phyloP scores from a whole-genome alignment of 2,329 filamentous ascomycete genomes.

The Paecilomyces fulvus region DNA sequence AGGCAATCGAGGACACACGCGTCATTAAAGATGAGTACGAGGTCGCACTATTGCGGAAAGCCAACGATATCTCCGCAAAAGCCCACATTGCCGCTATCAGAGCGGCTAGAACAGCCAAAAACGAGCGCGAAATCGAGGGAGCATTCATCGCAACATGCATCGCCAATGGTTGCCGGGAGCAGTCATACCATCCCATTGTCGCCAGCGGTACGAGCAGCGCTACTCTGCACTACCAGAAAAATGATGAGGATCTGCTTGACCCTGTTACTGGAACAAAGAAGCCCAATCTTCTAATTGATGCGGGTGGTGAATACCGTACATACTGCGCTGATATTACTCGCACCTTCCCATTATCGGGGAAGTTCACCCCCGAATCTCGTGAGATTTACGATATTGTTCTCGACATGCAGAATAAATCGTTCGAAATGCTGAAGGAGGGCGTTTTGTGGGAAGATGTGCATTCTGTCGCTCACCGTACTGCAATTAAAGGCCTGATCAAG shows the following conservation, averaged over 20 bases:
- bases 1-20: conserved; percentile 70
- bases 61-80: conserved; percentile 68
- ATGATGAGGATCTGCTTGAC: conserved; percentile 62
- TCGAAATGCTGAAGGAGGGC: conserved; percentile 60
- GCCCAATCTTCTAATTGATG: conserved; percentile 75
- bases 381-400: conserved; percentile 71
- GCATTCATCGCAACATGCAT: conserved; percentile 67
- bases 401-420: conserved; percentile 70
- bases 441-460: conserved; percentile 65
- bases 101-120: conserved; percentile 54
- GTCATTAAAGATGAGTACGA: conserved; percentile 83
- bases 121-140: conserved; percentile 78
- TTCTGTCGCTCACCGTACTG: conserved; percentile 62
- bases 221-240: conserved; percentile 77
- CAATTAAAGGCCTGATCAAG: conserved; percentile 59
- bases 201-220: conserved; percentile 74
- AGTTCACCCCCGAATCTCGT: conserved; percentile 59
- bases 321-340: conserved; percentile 90
- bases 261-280: conserved; percentile 33
- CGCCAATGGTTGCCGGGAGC: conserved; percentile 60
- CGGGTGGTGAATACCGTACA: conserved; percentile 73
- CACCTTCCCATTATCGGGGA: conserved; percentile 69
- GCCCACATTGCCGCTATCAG: conserved; percentile 69
- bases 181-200: conserved; percentile 85
- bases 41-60: conserved; percentile 68